Base-by-base conservation (phyloP, 257 asterid species). In the Mitragyna speciosa region DNA sequence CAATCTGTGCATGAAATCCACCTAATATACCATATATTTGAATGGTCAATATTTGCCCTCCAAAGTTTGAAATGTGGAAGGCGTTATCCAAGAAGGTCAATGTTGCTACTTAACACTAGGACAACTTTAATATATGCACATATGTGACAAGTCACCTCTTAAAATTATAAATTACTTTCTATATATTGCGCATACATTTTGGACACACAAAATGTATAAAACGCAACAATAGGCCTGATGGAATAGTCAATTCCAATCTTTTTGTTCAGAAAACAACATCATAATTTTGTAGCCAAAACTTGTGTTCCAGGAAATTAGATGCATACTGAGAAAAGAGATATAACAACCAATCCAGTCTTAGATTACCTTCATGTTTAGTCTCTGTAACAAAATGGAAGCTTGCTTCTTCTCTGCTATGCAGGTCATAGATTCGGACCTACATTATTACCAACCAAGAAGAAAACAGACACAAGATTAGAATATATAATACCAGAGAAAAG, bases 361-460 rank as follows among this genome's bases (percentile, higher is more conserved):
- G n/a, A 39, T 76, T 78, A 94, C 98, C 98, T 94, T 94, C 98
- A 33, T 82, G 84, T 76, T 83, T 83, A 83, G 91, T 83, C 83
- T 90, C 93, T 41, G 92, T 86, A 63, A 91, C 88, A 82, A 86
- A 81, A 88, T 87, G 92, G 84, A 87, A 83, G 84, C 81, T 86
- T 54, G 85, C 83, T 65, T 82, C 90, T 30, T 84, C 81, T 73
- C 89, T 86, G 77, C 87, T 73, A 48, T 67, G 72, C 84, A 94
- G 91, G 77, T 87, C 83, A 85, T 90, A 90, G 77, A 94, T 83
- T 72, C 82, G 89, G 84, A 94, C 91, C 97, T 94, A 86, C 79
- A 83, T 76, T 72, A 83, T 65, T 77, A 74, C 75, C 85, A 74
- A 63, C 41, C 63, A 80, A 80, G 64, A 76, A 67, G 75, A 84